Base-by-base conservation (phyloP, 148 eudicot genomes). In the Rhododendron ovatum region DNA sequence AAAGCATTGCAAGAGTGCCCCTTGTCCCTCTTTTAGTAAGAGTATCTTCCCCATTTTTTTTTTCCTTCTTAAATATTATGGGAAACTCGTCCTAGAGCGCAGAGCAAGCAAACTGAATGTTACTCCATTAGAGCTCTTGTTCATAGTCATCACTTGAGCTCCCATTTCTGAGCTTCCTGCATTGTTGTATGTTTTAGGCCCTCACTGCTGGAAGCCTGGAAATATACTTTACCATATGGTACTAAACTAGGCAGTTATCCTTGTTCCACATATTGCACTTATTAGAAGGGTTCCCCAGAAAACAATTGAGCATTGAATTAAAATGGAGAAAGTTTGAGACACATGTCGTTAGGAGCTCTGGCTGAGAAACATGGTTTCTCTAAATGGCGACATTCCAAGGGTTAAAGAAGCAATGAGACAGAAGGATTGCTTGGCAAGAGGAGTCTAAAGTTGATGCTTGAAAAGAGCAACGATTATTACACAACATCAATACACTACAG, bases 1-100 rank as follows among this genome's bases (percentile, higher is more conserved):
- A 28, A 71, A 71, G 77, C 77, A 71, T 30, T 71, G 41, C 77
- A 71, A 71, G 77, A 71, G 30, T 69, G 39, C 78, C 78, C 76
- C 37, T n/a, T 71, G 17, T 30, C 18, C 37, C 5, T 30, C 76
- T 30, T 71, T 13, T 28, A 7, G 76, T 12, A 71, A 67, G 35
- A 26, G 30, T 71, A 30, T 71, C 18, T 4, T 15, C 7, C 20
- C 39, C 20, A 12, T 33, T 33, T 13, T 30, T 28, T 28, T 10
- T 30, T 10, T 3, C 28, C 30, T 24, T n/a, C 10, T 7, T 65
- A 7, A 65, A 22, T 61, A 61, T 65, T n/a, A 7, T 7, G 71
- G 71, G 30, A 65, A 65, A 65, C 71, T 63, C 69, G 0, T 61
- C 22, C 71, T 65, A 65, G 3, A n/a, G 71, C 12, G 5, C 14